Conservation (phyloP, 768 basidiomycete species). For the Rhizopogon salebrosus region DNA sequence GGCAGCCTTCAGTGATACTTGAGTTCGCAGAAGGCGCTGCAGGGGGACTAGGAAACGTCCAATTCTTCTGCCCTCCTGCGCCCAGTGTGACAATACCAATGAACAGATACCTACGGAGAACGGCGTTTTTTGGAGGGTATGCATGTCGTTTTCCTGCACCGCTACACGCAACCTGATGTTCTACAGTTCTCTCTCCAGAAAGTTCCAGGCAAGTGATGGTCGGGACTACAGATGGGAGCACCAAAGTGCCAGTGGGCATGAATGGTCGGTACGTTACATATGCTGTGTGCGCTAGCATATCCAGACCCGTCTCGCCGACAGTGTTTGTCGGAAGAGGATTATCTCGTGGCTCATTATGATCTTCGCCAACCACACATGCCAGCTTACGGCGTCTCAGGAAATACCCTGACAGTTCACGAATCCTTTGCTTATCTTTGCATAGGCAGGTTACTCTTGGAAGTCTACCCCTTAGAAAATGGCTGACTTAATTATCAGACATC, state of each 20-base stretch:
- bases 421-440: slow-evolving; percentile 45
- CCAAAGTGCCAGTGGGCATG: slow-evolving; percentile 49
- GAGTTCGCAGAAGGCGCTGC: slow-evolving; percentile 47
- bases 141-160: slow-evolving; percentile 27
- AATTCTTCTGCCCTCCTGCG: slow-evolving; percentile 39
- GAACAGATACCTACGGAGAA: slow-evolving; percentile 59
- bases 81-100: slow-evolving; percentile 48
- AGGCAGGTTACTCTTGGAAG: slow-evolving; percentile 34
- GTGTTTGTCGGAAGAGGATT: slow-evolving; percentile 52
- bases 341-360: slow-evolving; percentile 61
- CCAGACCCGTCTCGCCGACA: slow-evolving; percentile 17
- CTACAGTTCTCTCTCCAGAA: slow-evolving; percentile 58
- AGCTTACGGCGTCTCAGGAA: slow-evolving; percentile 58
- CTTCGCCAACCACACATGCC: slow-evolving; percentile 50
- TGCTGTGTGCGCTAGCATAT: slow-evolving; percentile 5
- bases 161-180: neutral
- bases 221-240: slow-evolving; percentile 68
- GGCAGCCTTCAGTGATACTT: slow-evolving; percentile 51
- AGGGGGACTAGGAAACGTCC: slow-evolving; percentile 55
- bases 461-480: neutral
- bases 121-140: slow-evolving; percentile 62
- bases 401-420: slow-evolving; percentile 57
- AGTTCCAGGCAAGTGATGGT: slow-evolving; percentile 66
- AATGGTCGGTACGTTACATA: slow-evolving; percentile 65
- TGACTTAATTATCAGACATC: slow-evolving; percentile 36